A percentile compares a stretch with the other conserved stretches of the same genome.
Evolutionary conservation across 208 protist genomes (phyloP).

Genomic region (Acanthamoeba polyphaga): DNA sequence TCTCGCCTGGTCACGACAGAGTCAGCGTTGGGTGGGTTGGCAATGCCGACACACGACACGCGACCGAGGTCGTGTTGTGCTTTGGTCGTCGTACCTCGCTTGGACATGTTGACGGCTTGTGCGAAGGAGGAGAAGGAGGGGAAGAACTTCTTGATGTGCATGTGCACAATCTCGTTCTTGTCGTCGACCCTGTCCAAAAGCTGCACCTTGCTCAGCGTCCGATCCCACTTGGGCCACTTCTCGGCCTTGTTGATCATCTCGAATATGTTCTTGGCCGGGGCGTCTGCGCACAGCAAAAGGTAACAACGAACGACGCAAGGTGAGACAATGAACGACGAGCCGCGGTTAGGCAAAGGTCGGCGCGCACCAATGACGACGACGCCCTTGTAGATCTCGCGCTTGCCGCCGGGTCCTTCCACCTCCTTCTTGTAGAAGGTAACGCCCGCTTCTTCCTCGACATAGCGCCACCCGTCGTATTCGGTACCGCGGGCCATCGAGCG

Average conservation of each 20-base stretch:
- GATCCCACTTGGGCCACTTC: slow-evolving; percentile 67
- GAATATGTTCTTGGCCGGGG: slow-evolving; percentile 36
- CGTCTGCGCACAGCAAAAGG: not conserved
- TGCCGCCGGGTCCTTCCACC: slow-evolving; percentile 22
- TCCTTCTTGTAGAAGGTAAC: slow-evolving; percentile 41
- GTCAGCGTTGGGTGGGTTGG: too few relatives aligned
- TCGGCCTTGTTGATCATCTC: slow-evolving; percentile 23
- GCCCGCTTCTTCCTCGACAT: slow-evolving; percentile 32
- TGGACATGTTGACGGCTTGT: slow-evolving; percentile 12
- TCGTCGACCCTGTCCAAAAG: slow-evolving; percentile 40
- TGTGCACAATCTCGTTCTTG: slow-evolving; percentile 50
- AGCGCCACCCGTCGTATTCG: slow-evolving; percentile 52
- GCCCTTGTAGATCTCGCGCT: slow-evolving; percentile 42
- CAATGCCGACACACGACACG: not conserved
- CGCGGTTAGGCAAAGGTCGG: not conserved
- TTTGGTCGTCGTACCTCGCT: not conserved
- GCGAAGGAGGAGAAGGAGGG: slow-evolving; percentile 49
- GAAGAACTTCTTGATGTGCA: slow-evolving; percentile 62
- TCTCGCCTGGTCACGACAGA: not conserved
- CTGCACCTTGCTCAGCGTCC: slow-evolving; percentile 3
- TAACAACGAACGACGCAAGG: not conserved
- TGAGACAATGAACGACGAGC: not conserved
- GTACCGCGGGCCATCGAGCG: slow-evolving; percentile 6
- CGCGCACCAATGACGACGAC: slow-evolving; percentile 5
- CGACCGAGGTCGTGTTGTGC: not conserved